Conservation (phyloP, 345 rosid species). For the Trapa incisa region DNA sequence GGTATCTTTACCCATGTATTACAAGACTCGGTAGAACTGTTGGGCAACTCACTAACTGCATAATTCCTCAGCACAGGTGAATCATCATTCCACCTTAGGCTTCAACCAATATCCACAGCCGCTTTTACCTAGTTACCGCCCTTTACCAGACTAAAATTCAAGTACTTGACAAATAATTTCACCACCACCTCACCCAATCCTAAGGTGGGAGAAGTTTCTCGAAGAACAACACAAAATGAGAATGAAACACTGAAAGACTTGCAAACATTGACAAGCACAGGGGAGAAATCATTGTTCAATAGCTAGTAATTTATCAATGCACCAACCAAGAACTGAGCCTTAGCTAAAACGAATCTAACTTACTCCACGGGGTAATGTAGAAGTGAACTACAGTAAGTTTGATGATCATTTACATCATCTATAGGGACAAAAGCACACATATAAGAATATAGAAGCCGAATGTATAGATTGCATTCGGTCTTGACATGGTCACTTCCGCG, state of each 20-base stretch:
- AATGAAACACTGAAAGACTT: too few relatives aligned
- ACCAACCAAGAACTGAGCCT: too few relatives aligned
- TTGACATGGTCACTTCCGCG: conserved; percentile 35
- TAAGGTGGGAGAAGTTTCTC: conserved; percentile 57
- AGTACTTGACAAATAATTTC: conserved; percentile 68
- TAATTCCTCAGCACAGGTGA: conserved; percentile 28
- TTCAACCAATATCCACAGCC: conserved; percentile 22
- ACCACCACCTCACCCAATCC: conserved; percentile 68
- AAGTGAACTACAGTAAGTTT: conserved; percentile 63
- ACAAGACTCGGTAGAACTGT: conserved; percentile 43
- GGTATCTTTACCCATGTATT: conserved; percentile 61
- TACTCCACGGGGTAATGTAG: conserved; percentile 43
- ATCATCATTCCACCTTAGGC: neutral
- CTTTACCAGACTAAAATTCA: conserved; percentile 48
- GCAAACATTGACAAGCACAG: too few relatives aligned
- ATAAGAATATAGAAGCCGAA: conserved; percentile 37
- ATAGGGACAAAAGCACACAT: conserved; percentile 70
- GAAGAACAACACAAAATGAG: conserved; percentile 10
- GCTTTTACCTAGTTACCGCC: conserved; percentile 21
- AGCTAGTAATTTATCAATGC: too few relatives aligned
- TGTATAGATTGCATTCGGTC: conserved; percentile 25
- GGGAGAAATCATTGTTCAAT: too few relatives aligned
- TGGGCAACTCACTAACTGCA: conserved; percentile 16
- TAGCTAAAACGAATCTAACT: conserved; percentile 47
- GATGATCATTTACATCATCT: conserved; percentile 39